A percentile compares a stretch with the other conserved stretches of the same genome.
Conservation (phyloP, 805 yeast species). For the Sungouiozyma intestinalis region DNA sequence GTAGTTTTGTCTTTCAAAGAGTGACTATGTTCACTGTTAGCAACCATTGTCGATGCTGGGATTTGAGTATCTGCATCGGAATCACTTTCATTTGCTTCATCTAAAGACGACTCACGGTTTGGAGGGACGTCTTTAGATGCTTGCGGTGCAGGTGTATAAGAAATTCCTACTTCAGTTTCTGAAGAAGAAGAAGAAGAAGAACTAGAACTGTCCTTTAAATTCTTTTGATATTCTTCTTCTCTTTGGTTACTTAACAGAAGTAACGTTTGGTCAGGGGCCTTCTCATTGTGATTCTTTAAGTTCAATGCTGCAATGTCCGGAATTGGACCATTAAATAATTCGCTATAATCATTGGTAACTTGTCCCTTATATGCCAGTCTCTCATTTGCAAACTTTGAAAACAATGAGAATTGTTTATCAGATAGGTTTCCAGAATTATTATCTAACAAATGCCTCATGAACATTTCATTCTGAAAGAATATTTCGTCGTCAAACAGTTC, state of each 20-base stretch:
- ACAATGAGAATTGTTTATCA: slow-evolving; percentile 12
- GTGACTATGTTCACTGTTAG: too few relatives aligned
- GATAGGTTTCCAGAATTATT: slow-evolving; percentile 20
- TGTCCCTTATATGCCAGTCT: slow-evolving; percentile 20
- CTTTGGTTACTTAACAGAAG: slow-evolving; percentile 4
- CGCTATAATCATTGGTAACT: slow-evolving; percentile 12
- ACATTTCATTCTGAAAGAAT: slow-evolving; percentile 29
- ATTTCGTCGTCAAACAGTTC: slow-evolving; percentile 11
- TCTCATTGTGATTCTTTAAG: neutral
- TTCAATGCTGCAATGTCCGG: slow-evolving; percentile 8
- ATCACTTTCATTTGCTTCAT: too few relatives aligned
- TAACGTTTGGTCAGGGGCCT: slow-evolving; percentile 14
- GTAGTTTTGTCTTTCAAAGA: too few relatives aligned
- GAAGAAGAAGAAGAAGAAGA: neutral
- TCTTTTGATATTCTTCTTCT: slow-evolving; percentile 1
- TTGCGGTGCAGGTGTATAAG: neutral
- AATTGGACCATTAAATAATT: slow-evolving; percentile 22
- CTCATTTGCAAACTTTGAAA: slow-evolving; percentile 22
- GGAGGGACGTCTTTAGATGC: too few relatives aligned
- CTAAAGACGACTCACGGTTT: too few relatives aligned
- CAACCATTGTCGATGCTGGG: too few relatives aligned
- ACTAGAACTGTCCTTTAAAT: neutral
- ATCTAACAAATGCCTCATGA: slow-evolving; percentile 25
- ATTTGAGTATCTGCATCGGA: too few relatives aligned
- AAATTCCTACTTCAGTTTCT: neutral